A percentile compares a stretch with the other conserved stretches of the same genome.
phyloP scores from a whole-genome alignment of 768 basidiomycete genomes.

The Psilocybe cyanescens region DNA sequence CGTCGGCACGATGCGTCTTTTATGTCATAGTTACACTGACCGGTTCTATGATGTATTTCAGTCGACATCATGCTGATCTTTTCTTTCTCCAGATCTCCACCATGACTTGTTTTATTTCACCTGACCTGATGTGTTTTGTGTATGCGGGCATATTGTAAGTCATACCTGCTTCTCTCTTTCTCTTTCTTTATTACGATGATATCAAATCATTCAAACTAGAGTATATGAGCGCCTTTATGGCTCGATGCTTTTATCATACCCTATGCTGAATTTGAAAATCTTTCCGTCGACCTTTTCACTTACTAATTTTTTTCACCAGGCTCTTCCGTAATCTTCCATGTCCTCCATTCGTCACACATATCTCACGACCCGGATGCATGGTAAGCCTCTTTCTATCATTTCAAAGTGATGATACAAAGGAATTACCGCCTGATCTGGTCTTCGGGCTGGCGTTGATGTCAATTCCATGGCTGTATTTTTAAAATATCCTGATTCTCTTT shows the following conservation, averaged over 20 bases:
- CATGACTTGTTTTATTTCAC: too few species aligned
- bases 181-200: constrained; percentile 50
- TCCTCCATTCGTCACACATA: constrained; percentile 2
- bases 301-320: constrained; percentile 12
- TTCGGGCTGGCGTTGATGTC: constrained; percentile 61
- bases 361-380: constrained; percentile 1
- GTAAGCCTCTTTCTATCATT: constrained; percentile 38
- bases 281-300: not conserved
- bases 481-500: constrained; percentile 51
- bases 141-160: not conserved
- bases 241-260: constrained; percentile 73
- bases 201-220: constrained; percentile 82
- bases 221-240: constrained; percentile 76
- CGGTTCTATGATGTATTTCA: constrained; percentile 34
- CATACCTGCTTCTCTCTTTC: constrained; percentile 9
- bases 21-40: constrained; percentile 96
- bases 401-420: constrained; percentile 66
- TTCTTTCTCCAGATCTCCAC: not conserved
- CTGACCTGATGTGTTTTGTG: not conserved
- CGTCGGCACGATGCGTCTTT: constrained; percentile 56
- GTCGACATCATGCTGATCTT: not conserved
- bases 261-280: constrained; percentile 53
- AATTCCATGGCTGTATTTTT: constrained; percentile 83
- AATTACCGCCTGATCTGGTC: constrained; percentile 84
- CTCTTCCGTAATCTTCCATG: not conserved